Base-by-base conservation (phyloP, 257 asterid species). In the Solanum paucissectum region DNA sequence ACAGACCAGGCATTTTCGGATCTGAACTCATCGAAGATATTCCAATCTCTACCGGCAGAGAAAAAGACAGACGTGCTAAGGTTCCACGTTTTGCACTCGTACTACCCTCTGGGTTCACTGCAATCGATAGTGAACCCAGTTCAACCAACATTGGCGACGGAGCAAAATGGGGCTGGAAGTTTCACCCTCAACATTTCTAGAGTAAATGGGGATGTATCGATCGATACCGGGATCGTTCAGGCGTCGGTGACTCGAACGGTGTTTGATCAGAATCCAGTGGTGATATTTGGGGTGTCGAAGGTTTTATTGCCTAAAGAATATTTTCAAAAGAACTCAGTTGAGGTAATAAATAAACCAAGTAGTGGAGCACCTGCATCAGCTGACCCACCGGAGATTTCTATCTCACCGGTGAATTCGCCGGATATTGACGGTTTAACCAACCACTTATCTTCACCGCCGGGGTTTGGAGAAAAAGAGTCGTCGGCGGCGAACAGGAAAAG, bases 101-200 rank as follows among this genome's bases (percentile, higher is more conserved):
- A 94, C 88, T 93, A 94, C 71, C 95, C 97, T 3, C 62, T 94
- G 36, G 97, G 97, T 0, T 90, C 95, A 2, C 89, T 94, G 64
- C 93, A 94, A 58, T 86, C 92, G n/a, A 92, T 94, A 49, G 95
- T 94, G 87, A 96, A 95, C 90, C 99, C 99, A 32, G 91, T 94
- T 89, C 93, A 96, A 62, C 98, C 98, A 74, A 96, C 99, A 32
- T 84, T 96, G 87, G 98, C 98, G 11, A 96, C 99, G 6, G 98
- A 95, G 90, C 88, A 87, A 29, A 95, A 87, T 77, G 98, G 98
- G 16, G 98, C 98, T 3, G 97, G 95, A 20, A 91, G 95, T 6
- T 96, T 95, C 64, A 94, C 98, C 1, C 86, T 96, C 12, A 95
- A 96, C 86, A 93, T 96, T 3, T 92, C 98, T 11, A 89, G 96